Evolutionary conservation across 139 green algal genomes (phyloP), one percentile per base, ranked within the genome.

Genomic region (Tetradesmus obliquus): DNA sequence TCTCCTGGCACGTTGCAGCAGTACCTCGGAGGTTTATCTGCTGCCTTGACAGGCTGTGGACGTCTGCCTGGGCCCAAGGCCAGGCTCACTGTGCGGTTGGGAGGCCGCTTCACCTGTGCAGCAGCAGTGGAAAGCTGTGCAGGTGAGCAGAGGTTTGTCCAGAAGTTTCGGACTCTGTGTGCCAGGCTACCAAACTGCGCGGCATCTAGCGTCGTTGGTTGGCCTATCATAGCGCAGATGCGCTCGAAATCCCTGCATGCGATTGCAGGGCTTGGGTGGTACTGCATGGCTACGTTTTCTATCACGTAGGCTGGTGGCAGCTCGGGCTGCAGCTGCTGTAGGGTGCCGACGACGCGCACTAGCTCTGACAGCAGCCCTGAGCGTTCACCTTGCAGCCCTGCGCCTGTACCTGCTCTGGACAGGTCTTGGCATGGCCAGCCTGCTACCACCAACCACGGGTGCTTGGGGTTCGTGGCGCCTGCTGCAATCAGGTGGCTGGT

Each of bases 391-490:
- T 62, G 85, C 60, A 89, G 17, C 24, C 58, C 85, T n/a, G 66
- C 24, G 13, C 17, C 24, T n/a, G 7, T 82, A 53, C 89, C 89
- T 66, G 89, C 89, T n/a, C 7, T 4, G 13, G 53, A 82, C 15
- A 92, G 66, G 55, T 90, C 89, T 62, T 87, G 54, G 20, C 89
- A 92, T 12, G 84, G 62, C 89, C 89, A 89, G 6, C 89, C 89
- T 19, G 69, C 82, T 1, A 92, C 69, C 45, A 92, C 51, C 53
- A 90, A 32, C 83, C 90, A 92, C 51, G 20, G 88, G 19, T 66
- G 32, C 51, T 60, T 54, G 3, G 83, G 54, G 2, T 57, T 24
- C 15, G 7, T 51, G 58, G 66, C 74, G 66, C 55, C 55, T 12
- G 32, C 62, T 60, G 13, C 72, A 79, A 72, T 81, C 51, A 55